Conservation (phyloP, 441 rosid species). For the Populus hybrid region DNA sequence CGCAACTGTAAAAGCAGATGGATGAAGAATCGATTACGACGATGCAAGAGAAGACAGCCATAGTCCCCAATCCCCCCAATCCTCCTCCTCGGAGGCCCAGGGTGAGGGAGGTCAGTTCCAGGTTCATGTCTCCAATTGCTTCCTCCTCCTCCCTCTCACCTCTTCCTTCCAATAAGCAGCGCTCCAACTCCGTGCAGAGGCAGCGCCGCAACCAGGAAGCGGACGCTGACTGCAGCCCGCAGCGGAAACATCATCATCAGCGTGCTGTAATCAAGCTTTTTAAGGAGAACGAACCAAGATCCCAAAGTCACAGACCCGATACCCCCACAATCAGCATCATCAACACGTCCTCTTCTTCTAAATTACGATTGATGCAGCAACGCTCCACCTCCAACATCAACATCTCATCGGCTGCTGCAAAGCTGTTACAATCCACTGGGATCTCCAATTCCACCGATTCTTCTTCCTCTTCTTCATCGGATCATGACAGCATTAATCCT, state of each 20-base stretch:
- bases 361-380: slow-evolving; percentile 29
- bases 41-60: background rate
- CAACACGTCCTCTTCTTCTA: slow-evolving; percentile 22
- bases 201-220: slow-evolving; percentile 39
- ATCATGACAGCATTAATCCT: background rate
- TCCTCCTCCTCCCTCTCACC: slow-evolving; percentile 46
- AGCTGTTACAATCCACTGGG: slow-evolving; percentile 50
- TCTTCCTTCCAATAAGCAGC: slow-evolving; percentile 31
- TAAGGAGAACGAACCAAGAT: slow-evolving; percentile 27
- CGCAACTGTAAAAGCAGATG: background rate
- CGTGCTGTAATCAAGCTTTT: slow-evolving; percentile 30
- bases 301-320: slow-evolving; percentile 31
- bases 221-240: slow-evolving; percentile 28
- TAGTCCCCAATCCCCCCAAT: slow-evolving; percentile 21
- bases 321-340: slow-evolving; percentile 33
- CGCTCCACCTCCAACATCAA: slow-evolving; percentile 27
- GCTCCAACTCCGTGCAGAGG: slow-evolving; percentile 53
- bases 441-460: slow-evolving; percentile 2
- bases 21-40: slow-evolving; percentile 8
- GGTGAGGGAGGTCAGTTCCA: slow-evolving; percentile 79
- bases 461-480: background rate
- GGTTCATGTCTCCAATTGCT: slow-evolving; percentile 72
- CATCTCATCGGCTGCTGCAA: slow-evolving; percentile 54
- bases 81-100: slow-evolving; percentile 67
- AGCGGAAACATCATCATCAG: slow-evolving; percentile 21